A percentile compares a stretch with the other conserved stretches of the same genome.
phyloP scores from a whole-genome alignment of 768 basidiomycete genomes.

The Mycena venus region DNA sequence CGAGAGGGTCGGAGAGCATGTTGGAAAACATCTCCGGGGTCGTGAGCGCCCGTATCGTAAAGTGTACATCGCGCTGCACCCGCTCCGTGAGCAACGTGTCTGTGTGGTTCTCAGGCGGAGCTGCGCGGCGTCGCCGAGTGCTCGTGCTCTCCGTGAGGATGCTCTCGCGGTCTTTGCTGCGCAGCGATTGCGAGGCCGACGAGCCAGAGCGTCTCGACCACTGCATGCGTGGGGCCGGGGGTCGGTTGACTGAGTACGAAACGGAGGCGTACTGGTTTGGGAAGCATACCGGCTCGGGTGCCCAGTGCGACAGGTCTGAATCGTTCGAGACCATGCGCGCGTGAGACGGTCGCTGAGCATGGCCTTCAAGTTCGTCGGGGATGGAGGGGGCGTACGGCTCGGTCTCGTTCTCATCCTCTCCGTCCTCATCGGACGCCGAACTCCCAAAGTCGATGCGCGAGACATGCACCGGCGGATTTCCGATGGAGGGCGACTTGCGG shows the following conservation, averaged over 20 bases:
- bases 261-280: conserved; percentile 8
- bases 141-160: conserved; percentile 3
- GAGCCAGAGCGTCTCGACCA: conserved; percentile 14
- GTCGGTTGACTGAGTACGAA: not conserved
- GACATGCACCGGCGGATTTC: conserved; percentile 17
- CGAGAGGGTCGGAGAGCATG: conserved; percentile 27
- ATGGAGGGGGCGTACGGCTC: not conserved
- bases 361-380: conserved; percentile 18
- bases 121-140: not conserved
- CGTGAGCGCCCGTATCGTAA: conserved; percentile 30
- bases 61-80: conserved; percentile 29
- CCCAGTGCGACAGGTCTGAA: conserved; percentile 23
- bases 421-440: conserved; percentile 23
- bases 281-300: conserved; percentile 23
- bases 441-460: conserved; percentile 30
- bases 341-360: not conserved
- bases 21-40: conserved; percentile 23
- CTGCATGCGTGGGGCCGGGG: not conserved
- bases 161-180: conserved; percentile 18
- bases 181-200: conserved; percentile 6
- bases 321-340: not conserved
- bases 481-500: conserved; percentile 23
- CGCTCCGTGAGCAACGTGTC: conserved; percentile 12
- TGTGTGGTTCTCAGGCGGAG: conserved; percentile 1
- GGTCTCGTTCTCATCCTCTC: not conserved